Evolutionary conservation across 2,329 filamentous ascomycete genomes (phyloP).

Genomic region (Xylariaceae sp.): DNA sequence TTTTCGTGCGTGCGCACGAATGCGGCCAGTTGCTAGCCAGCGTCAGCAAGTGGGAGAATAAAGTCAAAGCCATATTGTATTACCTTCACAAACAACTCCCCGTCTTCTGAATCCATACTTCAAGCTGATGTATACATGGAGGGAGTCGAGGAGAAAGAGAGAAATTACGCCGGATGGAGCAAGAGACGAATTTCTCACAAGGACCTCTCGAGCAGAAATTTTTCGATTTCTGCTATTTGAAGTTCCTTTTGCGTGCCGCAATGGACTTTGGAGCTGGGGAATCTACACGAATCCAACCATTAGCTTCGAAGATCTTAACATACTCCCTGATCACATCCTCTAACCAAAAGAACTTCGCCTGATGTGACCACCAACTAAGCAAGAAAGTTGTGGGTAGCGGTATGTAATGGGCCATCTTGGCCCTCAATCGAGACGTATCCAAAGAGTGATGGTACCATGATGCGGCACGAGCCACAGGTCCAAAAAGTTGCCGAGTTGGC

Average conservation of each 20-base stretch:
- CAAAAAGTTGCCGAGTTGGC: too few relatives aligned
- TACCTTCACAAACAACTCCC: constrained; percentile 85
- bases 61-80: constrained; percentile 27
- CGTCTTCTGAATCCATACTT: constrained; percentile 85
- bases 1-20: constrained; percentile 98
- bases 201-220: constrained; percentile 11
- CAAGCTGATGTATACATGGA: constrained; percentile 49
- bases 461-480: too few relatives aligned
- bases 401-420: too few relatives aligned
- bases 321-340: too few relatives aligned
- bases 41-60: constrained; percentile 17
- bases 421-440: too few relatives aligned
- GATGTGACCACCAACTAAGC: background rate
- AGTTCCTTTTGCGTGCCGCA: background rate
- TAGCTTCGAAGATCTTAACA: background rate
- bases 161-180: constrained; percentile 8
- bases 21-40: constrained; percentile 78
- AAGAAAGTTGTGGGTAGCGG: background rate
- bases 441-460: too few relatives aligned
- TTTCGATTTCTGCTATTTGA: background rate
- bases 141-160: constrained; percentile 11
- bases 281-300: background rate
- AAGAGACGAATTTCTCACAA: constrained; percentile 5
- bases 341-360: background rate
- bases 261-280: background rate